Conservation (phyloP, 2,329 filamentous ascomycete species). For the Cryphonectria naterciae region DNA sequence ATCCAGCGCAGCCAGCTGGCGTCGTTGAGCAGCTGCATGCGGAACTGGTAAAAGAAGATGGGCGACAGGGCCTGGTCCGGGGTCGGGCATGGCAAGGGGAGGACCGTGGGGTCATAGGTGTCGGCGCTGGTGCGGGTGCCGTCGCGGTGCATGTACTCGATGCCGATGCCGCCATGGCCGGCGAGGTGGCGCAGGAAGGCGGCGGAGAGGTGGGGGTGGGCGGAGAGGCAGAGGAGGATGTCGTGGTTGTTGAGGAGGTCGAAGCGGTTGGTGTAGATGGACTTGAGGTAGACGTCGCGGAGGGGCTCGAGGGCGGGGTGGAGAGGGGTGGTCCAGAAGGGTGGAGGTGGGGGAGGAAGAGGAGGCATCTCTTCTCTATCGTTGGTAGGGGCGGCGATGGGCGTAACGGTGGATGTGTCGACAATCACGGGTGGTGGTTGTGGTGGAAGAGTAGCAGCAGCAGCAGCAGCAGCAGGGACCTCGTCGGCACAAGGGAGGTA, state of each 20-base stretch:
- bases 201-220: conserved; percentile 7
- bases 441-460: no score
- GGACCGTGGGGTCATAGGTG: not conserved
- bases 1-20: not conserved
- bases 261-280: conserved; percentile 13
- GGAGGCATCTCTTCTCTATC: not conserved
- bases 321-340: not conserved
- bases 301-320: not conserved
- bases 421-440: not conserved
- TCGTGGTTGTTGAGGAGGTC: conserved; percentile 12
- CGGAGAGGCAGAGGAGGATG: conserved; percentile 10
- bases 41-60: not conserved
- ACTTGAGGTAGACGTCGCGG: not conserved
- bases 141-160: not conserved
- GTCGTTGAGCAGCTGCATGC: conserved; percentile 10
- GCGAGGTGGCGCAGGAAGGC: not conserved
- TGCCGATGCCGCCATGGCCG: not conserved
- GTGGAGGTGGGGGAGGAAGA: not conserved
- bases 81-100: not conserved
- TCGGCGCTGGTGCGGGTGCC: not conserved
- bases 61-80: not conserved
- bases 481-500: not conserved
- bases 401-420: no score
- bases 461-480: no score
- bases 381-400: not conserved